Evolutionary conservation across 179 eudicot species (phyloP).

Genomic region (Beta macrorhiza): DNA sequence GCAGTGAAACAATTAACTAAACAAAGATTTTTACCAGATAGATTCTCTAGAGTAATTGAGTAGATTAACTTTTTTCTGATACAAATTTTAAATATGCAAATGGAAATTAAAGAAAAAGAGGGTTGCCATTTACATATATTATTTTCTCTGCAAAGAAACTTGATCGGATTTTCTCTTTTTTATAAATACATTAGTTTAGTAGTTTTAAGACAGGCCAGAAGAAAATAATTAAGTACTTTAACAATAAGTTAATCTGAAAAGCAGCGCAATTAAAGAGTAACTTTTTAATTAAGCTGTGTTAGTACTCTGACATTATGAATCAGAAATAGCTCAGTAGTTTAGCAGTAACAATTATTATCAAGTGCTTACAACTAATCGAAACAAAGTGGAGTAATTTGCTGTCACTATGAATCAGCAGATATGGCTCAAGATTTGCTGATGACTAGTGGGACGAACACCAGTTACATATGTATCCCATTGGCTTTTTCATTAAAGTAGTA

Average conservation of each 20-base stretch:
- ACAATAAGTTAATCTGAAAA: background rate
- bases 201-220: background rate
- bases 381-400: constrained; percentile 22
- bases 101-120: too few relatives aligned
- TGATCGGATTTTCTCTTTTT: background rate
- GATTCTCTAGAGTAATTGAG: background rate
- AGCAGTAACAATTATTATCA: background rate
- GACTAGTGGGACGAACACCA: background rate
- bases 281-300: background rate
- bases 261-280: constrained; percentile 8
- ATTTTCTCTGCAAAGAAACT: constrained; percentile 18
- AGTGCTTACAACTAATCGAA: constrained; percentile 8
- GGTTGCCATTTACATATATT: background rate
- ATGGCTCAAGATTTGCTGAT: constrained; percentile 10
- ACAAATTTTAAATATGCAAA: background rate
- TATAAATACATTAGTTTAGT: background rate
- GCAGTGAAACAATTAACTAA: background rate
- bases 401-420: constrained; percentile 6
- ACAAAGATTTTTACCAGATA: background rate
- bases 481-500: too few relatives aligned
- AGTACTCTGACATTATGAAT: constrained; percentile 11
- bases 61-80: too few relatives aligned
- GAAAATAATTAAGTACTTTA: constrained; percentile 3
- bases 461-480: background rate
- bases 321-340: constrained; percentile 2